Evolutionary conservation across 495 filamentous ascomycete genomes (phyloP).

Genomic region (Tuber microsphaerosporum): DNA sequence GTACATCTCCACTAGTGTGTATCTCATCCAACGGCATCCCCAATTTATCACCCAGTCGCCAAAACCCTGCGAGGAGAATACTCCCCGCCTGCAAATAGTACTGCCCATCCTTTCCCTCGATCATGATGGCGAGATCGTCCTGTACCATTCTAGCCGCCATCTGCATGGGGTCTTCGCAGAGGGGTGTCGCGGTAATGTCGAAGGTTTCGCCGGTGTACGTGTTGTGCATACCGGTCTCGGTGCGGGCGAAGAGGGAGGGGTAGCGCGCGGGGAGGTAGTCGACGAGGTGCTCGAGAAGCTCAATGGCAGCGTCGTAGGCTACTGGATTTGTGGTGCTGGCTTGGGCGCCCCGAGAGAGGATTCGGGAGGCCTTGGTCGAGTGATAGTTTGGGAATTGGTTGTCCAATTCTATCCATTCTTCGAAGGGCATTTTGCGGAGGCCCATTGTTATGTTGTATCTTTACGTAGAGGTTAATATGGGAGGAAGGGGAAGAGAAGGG

Average conservation of each 20-base stretch:
- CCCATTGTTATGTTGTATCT: slow-evolving; percentile 75
- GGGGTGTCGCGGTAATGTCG: slow-evolving; percentile 58
- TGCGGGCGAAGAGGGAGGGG: slow-evolving; percentile 63
- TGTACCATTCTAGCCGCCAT: slow-evolving; percentile 67
- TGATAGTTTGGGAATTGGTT: slow-evolving; percentile 74
- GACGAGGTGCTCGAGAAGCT: slow-evolving; percentile 69
- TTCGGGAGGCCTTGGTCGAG: slow-evolving; percentile 62
- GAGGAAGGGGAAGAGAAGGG: neutral
- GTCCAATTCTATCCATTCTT: slow-evolving; percentile 88
- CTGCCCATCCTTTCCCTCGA: slow-evolving; percentile 68
- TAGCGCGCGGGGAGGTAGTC: slow-evolving; percentile 76
- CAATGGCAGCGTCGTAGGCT: slow-evolving; percentile 68
- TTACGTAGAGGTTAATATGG: neutral
- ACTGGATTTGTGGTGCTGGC: slow-evolving; percentile 66
- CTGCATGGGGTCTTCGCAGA: slow-evolving; percentile 75
- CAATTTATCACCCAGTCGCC: slow-evolving; percentile 77
- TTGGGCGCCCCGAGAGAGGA: slow-evolving; percentile 61
- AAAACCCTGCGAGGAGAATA: slow-evolving; percentile 77
- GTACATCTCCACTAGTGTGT: slow-evolving; percentile 74
- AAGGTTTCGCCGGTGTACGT: slow-evolving; percentile 65
- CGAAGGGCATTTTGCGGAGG: slow-evolving; percentile 65
- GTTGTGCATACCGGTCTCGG: slow-evolving; percentile 62
- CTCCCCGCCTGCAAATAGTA: slow-evolving; percentile 79
- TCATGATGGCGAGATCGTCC: slow-evolving; percentile 83
- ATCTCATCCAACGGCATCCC: slow-evolving; percentile 78